Evolutionary conservation across 768 basidiomycete genomes (phyloP).

Genomic region (Leccinum subtestaceum): DNA sequence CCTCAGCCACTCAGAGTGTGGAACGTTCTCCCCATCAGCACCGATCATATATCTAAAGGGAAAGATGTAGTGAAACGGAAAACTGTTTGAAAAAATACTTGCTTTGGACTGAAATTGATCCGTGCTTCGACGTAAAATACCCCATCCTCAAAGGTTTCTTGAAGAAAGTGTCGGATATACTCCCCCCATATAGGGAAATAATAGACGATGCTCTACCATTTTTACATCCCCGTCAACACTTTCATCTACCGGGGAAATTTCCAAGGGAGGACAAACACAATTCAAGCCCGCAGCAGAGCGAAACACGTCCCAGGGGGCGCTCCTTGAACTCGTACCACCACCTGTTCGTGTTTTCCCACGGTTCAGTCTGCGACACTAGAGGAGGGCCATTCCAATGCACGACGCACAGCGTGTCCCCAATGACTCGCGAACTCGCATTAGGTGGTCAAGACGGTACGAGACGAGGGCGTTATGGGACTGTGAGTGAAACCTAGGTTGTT

Average conservation of each 20-base stretch:
- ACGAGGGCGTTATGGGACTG: background rate
- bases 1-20: conserved; percentile 57
- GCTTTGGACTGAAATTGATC: conserved; percentile 63
- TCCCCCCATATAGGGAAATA: conserved; percentile 58
- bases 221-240: background rate
- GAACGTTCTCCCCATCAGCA: conserved; percentile 55
- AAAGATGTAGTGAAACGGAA: background rate
- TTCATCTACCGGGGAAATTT: background rate
- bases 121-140: conserved; percentile 70
- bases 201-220: conserved; percentile 35
- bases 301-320: conserved; percentile 79
- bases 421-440: no score
- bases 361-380: no score
- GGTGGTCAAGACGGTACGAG: background rate
- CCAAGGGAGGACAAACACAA: conserved; percentile 35
- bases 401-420: no score
- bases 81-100: conserved; percentile 9
- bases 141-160: conserved; percentile 63
- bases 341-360: no score
- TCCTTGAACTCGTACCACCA: no score
- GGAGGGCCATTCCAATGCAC: no score
- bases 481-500: background rate
- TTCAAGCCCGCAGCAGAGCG: conserved; percentile 49
- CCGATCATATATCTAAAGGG: conserved; percentile 52
- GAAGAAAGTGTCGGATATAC: conserved; percentile 63